Evolutionary conservation across 2,329 filamentous ascomycete species (phyloP), one percentile per base, ranked within the genome.

Genomic region (Immersiporthe knoxdaviesiana): DNA sequence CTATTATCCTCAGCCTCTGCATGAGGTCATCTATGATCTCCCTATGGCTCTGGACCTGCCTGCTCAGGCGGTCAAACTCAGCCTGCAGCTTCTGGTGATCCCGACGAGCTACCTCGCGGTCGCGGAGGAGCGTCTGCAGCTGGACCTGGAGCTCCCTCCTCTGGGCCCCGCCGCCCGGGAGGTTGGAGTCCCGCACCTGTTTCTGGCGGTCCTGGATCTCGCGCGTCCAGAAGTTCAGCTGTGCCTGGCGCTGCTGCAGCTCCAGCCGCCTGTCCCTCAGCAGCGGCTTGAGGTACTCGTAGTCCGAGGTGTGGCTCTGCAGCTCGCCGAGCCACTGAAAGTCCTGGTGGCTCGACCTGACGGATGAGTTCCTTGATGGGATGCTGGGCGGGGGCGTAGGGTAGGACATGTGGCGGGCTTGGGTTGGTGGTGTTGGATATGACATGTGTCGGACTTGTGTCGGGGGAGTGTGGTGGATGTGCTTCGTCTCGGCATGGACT

Each of bases 261-360:
- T 54, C 62, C 18, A 64, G 30, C 30, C 62, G 44, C 21, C 62
- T 37, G 10, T 41, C 62, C 10, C 30, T 35, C 32, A 64, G 63
- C n/a, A 56, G 35, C 35, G 52, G 50, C 35, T 65, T 65, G 47
- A 65, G 50, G 47, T 39, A 18, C n/a, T 65, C 63, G n/a, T 24
- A 54, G 47, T 56, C 63, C 16, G 63, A 54, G 16, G 30, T 41
- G 24, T 58, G 63, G 41, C 11, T 30, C 37, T 65, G 63, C 24
- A 65, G 63, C n/a, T 65, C 63, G 50, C 47, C 30, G 32, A 56
- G 63, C 52, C 63, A 65, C 18, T 58, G 63, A 21, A 41, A 44
- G 24, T 56, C 63, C 14, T 47, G 35, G 11, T 27, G 52, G 52
- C 16, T 30, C 21, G 63, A 35, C 32, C 27, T 58, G 41, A 41